These are phyloP conservation scores for Athelia psychrophila DNA, from an alignment of 1,284 basidiomycete genomes.

Conservation along the genomic window DNA sequence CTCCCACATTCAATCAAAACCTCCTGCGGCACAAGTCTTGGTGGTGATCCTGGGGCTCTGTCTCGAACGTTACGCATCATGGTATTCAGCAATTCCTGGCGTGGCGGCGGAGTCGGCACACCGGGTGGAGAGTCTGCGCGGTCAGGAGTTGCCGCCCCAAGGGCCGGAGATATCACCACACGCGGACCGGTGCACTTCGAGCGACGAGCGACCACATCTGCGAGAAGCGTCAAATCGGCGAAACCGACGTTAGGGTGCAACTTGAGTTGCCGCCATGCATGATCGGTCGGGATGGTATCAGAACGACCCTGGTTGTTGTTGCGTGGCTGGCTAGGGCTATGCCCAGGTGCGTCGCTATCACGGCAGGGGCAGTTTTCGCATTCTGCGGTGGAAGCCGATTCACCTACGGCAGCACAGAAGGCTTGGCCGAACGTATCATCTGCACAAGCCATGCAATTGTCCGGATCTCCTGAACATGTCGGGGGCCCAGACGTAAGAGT, in stretches of 20 bases:
- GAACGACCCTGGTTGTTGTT: slow-evolving; percentile 10
- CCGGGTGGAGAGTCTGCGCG: slow-evolving; percentile 31
- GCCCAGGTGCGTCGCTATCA: background rate
- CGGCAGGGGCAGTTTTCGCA: slow-evolving; percentile 56
- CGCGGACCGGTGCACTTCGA: slow-evolving; percentile 76
- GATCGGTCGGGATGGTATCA: slow-evolving; percentile 70
- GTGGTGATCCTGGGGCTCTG: slow-evolving; percentile 39
- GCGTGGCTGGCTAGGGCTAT: background rate
- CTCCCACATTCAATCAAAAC: slow-evolving; percentile 58
- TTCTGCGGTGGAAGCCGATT: slow-evolving; percentile 48
- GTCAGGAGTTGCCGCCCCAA: slow-evolving; percentile 46
- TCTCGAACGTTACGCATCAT: slow-evolving; percentile 49
- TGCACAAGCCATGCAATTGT: slow-evolving; percentile 75
- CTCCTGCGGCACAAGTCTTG: slow-evolving; percentile 55
- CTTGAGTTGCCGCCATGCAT: slow-evolving; percentile 86
- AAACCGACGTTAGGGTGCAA: slow-evolving; percentile 86
- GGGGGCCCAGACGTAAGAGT: slow-evolving; percentile 16
- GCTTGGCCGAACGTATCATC: slow-evolving; percentile 83
- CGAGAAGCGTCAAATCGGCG: slow-evolving; percentile 76
- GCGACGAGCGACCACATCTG: slow-evolving; percentile 84
- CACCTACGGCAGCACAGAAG: slow-evolving; percentile 76
- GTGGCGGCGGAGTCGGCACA: slow-evolving; percentile 7
- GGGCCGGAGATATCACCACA: slow-evolving; percentile 62
- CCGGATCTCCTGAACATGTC: slow-evolving; percentile 43
- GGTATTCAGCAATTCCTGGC: slow-evolving; percentile 38